phyloP scores from a whole-genome alignment of 768 basidiomycete species.

The Glaciozyma antarctica region DNA sequence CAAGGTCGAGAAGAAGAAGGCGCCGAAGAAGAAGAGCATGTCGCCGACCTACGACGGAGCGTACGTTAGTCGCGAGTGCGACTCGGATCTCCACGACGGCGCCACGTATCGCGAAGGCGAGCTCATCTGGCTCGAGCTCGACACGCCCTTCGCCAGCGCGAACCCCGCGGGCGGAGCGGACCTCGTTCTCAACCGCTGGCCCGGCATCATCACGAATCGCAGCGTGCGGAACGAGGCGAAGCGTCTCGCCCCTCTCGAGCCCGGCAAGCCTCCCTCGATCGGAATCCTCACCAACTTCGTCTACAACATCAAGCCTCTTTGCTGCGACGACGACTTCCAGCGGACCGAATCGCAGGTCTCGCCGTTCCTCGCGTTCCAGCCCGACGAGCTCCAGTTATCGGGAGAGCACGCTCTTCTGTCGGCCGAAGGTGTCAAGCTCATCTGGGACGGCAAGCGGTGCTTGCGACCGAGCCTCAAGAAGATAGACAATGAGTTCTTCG shows the following conservation, averaged over 20 bases:
- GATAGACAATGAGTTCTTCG: conserved; percentile 40
- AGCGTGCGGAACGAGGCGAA: conserved; percentile 46
- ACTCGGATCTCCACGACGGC: conserved; percentile 11
- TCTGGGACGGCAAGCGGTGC: conserved; percentile 10
- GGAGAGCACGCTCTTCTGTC: not conserved
- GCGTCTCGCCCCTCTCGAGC: not conserved
- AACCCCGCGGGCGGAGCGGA: conserved; percentile 37
- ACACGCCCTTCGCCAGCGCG: conserved; percentile 44
- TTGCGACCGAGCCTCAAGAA: not conserved
- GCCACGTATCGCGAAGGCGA: conserved; percentile 52
- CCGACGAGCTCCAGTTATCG: not conserved
- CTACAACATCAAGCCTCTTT: conserved; percentile 11
- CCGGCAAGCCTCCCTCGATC: conserved; percentile 35
- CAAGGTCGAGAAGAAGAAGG: not conserved
- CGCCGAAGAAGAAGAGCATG: not conserved
- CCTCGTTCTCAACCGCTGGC: conserved; percentile 61
- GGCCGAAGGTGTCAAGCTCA: not conserved
- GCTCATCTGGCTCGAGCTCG: conserved; percentile 59
- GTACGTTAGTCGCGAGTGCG: conserved; percentile 10
- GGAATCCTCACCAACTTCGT: not conserved
- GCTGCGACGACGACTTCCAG: not conserved
- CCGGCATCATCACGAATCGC: conserved; percentile 56
- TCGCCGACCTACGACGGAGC: conserved; percentile 17
- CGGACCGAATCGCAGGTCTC: not conserved
- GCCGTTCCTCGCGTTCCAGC: conserved; percentile 4